These are phyloP conservation scores for Penicillium desertorum DNA, from an alignment of 495 filamentous ascomycete species.

Conservation along the genomic window DNA sequence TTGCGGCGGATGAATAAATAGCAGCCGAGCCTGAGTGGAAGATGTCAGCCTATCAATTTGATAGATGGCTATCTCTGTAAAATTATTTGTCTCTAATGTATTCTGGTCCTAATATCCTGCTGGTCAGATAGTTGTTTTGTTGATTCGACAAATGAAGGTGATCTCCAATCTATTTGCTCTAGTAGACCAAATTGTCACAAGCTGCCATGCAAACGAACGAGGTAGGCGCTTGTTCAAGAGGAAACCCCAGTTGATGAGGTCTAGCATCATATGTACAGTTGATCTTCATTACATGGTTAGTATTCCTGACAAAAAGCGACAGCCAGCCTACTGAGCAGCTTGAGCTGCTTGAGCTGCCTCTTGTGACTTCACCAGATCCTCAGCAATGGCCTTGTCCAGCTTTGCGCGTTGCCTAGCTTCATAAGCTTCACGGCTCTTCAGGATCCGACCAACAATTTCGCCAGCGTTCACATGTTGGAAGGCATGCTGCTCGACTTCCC, in stretches of 20 bases:
- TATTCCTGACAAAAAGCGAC: not conserved
- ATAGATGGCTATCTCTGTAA: constrained; percentile 19
- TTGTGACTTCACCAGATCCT: constrained; percentile 50
- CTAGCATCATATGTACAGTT: constrained; percentile 22
- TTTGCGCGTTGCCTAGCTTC: constrained; percentile 89
- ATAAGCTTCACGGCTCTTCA: constrained; percentile 79
- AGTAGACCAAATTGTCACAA: not conserved
- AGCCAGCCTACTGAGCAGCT: constrained; percentile 13
- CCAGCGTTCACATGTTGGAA: constrained; percentile 88
- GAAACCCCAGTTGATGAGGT: constrained; percentile 21
- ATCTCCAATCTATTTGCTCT: not conserved
- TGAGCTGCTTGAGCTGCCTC: constrained; percentile 23
- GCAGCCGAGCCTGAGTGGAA: constrained; percentile 7
- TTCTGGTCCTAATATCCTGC: constrained; percentile 18
- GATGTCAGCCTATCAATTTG: constrained; percentile 2
- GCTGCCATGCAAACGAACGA: constrained; percentile 3
- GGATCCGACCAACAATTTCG: constrained; percentile 85
- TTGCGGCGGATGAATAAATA: constrained; percentile 48
- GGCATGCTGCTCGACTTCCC: constrained; percentile 66
- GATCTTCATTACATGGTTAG: constrained; percentile 13
- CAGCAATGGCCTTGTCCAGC: constrained; percentile 74
- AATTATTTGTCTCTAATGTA: constrained; percentile 17
- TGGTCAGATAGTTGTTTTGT: constrained; percentile 9
- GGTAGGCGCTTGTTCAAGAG: not conserved
- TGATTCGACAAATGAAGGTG: not conserved